phyloP scores from a whole-genome alignment of 805 yeast genomes.

The Hanseniaspora mollemarum region DNA sequence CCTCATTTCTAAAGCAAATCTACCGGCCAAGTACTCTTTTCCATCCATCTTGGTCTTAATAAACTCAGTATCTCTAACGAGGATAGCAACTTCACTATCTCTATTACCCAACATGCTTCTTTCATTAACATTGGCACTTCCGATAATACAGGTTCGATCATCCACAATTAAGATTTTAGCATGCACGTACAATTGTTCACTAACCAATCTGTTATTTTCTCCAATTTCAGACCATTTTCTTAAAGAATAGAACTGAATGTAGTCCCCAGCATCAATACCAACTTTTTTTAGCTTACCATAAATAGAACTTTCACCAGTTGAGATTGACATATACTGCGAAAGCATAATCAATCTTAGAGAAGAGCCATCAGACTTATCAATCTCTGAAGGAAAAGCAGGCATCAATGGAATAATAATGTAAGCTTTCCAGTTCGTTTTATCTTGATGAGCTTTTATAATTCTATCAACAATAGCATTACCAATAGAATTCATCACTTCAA shows the following conservation, averaged over 20 bases:
- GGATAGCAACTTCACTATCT: conserved; percentile 88
- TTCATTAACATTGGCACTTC: conserved; percentile 95
- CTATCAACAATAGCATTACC: conserved; percentile 96
- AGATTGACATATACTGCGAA: conserved; percentile 87
- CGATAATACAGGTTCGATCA: conserved; percentile 85
- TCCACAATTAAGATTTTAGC: conserved; percentile 87
- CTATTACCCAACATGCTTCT: conserved; percentile 89
- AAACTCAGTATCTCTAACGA: conserved; percentile 72
- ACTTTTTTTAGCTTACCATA: conserved; percentile 66
- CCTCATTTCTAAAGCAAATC: conserved; percentile 79
- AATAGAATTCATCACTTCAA: conserved; percentile 70
- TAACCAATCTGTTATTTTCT: conserved; percentile 54
- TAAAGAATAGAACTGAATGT: conserved; percentile 81
- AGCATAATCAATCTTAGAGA: conserved; percentile 93
- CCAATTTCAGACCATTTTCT: conserved; percentile 95
- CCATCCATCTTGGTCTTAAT: conserved; percentile 67
- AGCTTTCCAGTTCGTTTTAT: conserved; percentile 75
- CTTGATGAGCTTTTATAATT: conserved; percentile 74
- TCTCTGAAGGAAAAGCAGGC: conserved; percentile 95
- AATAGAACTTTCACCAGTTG: conserved; percentile 78
- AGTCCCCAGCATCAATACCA: conserved; percentile 81
- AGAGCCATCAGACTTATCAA: conserved; percentile 86
- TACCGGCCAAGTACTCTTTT: conserved; percentile 64
- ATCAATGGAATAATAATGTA: conserved; percentile 82
- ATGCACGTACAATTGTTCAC: conserved; percentile 89